These are phyloP conservation scores for Hibiscus mutabilis DNA, from an alignment of 345 rosid genomes.

Conservation along the genomic window DNA sequence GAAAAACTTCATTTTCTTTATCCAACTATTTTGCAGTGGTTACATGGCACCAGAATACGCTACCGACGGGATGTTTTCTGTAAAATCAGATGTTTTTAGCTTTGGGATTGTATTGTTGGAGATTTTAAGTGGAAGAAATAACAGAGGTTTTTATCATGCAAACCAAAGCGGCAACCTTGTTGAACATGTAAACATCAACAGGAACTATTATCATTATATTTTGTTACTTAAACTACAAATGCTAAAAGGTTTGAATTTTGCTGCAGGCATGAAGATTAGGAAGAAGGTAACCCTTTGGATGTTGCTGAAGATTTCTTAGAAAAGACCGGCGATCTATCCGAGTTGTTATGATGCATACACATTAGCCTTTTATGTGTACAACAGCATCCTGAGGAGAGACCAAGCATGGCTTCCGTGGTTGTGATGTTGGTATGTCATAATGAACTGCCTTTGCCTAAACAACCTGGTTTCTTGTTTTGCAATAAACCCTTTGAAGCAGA, in stretches of 20 bases:
- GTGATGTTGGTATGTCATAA: conserved; percentile 37
- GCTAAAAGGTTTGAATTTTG: conserved; percentile 19
- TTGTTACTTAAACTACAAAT: conserved; percentile 13
- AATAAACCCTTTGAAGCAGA: neutral
- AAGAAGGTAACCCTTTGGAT: conserved; percentile 26
- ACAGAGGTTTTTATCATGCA: conserved; percentile 13
- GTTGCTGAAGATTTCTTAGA: conserved; percentile 24
- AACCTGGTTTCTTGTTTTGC: conserved; percentile 24
- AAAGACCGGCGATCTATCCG: conserved; percentile 10
- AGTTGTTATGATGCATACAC: conserved; percentile 31
- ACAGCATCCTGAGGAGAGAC: conserved; percentile 37
- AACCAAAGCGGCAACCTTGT: conserved; percentile 2
- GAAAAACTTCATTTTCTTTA: neutral
- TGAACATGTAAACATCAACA: neutral
- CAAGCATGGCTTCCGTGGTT: conserved; percentile 37
- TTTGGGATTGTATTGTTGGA: conserved; percentile 9
- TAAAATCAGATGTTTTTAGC: conserved; percentile 8
- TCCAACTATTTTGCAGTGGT: neutral
- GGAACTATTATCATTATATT: neutral
- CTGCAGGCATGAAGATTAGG: conserved; percentile 30
- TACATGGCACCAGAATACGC: conserved; percentile 17
- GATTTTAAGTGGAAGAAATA: conserved; percentile 6
- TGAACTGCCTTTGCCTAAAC: conserved; percentile 28
- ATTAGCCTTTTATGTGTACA: conserved; percentile 43
- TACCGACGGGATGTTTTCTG: neutral